A percentile compares a stretch with the other conserved stretches of the same genome.
These are phyloP conservation scores for Metschnikowia anglica DNA, from an alignment of 805 yeast species.

Conservation along the genomic window DNA sequence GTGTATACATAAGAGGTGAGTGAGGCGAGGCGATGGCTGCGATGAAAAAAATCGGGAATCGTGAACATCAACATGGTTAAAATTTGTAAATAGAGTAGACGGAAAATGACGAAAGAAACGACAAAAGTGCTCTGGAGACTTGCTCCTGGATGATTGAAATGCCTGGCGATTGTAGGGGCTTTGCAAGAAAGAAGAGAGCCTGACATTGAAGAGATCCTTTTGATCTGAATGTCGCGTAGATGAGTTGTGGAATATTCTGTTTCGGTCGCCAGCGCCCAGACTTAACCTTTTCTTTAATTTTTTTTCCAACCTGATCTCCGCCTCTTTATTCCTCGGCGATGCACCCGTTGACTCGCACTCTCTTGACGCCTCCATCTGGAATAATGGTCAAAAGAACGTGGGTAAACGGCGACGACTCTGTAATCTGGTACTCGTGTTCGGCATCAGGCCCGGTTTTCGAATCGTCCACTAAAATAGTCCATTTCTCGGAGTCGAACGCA, in stretches of 20 bases:
- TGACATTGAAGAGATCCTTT: too few relatives aligned
- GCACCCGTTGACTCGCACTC: slow-evolving; percentile 79
- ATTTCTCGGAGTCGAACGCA: slow-evolving; percentile 44
- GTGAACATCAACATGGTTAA: too few relatives aligned
- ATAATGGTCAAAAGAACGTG: slow-evolving; percentile 81
- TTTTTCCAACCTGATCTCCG: neutral
- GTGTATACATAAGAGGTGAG: neutral
- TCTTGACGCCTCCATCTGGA: slow-evolving; percentile 97
- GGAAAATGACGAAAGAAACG: too few relatives aligned
- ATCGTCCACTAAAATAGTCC: slow-evolving; percentile 66
- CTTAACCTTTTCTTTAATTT: too few relatives aligned
- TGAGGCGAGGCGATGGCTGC: slow-evolving; percentile 2
- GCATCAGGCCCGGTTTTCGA: slow-evolving; percentile 79
- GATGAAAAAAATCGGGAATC: neutral
- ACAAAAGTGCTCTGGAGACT: too few relatives aligned
- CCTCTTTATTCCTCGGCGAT: slow-evolving; percentile 21
- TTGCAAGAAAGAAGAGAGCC: too few relatives aligned
- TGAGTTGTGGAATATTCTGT: too few relatives aligned
- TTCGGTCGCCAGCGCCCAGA: too few relatives aligned
- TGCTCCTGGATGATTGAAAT: too few relatives aligned
- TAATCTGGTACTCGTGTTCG: slow-evolving; percentile 60
- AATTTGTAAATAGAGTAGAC: too few relatives aligned
- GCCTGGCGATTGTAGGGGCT: too few relatives aligned
- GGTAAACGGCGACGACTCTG: slow-evolving; percentile 41
- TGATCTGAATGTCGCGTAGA: too few relatives aligned